A percentile compares a stretch with the other conserved stretches of the same genome.
Conservation (phyloP, 495 filamentous ascomycete genomes). For the Collariella sp. region DNA sequence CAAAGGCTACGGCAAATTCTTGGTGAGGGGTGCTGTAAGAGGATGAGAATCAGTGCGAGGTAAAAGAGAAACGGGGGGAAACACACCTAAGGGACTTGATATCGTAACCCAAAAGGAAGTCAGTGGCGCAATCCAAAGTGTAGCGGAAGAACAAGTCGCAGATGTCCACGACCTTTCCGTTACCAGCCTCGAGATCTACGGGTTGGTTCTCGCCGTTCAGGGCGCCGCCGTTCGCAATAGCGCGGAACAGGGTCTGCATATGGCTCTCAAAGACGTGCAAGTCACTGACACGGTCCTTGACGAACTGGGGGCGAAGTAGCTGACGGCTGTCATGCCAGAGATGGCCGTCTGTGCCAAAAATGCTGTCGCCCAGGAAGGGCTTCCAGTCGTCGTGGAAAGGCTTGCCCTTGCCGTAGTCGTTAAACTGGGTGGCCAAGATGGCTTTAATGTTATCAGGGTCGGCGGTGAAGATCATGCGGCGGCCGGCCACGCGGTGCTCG, state of each 20-base stretch:
- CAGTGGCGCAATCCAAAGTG: conserved; percentile 74
- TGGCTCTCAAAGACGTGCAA: conserved; percentile 73
- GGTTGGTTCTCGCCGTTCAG: conserved; percentile 33
- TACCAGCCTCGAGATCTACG: conserved; percentile 37
- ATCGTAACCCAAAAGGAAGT: conserved; percentile 74
- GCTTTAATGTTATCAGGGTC: conserved; percentile 85
- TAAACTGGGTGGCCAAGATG: conserved; percentile 68
- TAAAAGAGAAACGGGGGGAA: neutral
- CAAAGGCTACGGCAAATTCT: conserved; percentile 65
- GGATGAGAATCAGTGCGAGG: neutral
- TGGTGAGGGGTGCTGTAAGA: conserved; percentile 29
- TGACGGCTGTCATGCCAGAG: conserved; percentile 68
- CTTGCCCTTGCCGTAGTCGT: conserved; percentile 64
- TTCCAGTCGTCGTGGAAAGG: conserved; percentile 61
- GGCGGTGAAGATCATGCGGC: conserved; percentile 54
- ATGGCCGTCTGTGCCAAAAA: conserved; percentile 70
- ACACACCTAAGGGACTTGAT: conserved; percentile 55
- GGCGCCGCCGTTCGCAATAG: conserved; percentile 51
- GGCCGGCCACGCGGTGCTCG: conserved; percentile 49
- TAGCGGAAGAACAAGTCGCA: conserved; percentile 67
- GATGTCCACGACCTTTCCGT: conserved; percentile 54
- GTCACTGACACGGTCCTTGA: conserved; percentile 70
- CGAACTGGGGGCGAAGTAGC: conserved; percentile 76
- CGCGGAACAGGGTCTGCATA: conserved; percentile 52
- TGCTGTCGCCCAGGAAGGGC: conserved; percentile 66